Percentiles rank a stretch among this genome's conserved stretches.
Evolutionary conservation across 179 eudicot genomes (phyloP).

Genomic region (Silene coronaria): DNA sequence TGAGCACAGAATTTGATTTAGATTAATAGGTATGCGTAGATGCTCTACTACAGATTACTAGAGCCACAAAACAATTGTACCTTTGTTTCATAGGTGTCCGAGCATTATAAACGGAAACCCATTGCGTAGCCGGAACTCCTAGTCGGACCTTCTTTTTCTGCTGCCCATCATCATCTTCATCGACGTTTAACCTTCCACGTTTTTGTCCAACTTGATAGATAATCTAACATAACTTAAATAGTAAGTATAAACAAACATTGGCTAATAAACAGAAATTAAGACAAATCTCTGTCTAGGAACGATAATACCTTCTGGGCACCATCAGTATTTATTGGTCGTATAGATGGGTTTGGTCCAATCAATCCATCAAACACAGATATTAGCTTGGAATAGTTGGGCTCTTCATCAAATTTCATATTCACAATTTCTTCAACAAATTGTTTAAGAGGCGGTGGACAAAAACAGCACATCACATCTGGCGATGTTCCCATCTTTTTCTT

Average conservation of each 20-base stretch:
- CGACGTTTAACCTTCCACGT: conserved; percentile 57
- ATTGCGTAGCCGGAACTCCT: conserved; percentile 83
- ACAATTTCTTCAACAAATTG: conserved; percentile 69
- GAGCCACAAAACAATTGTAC: conserved; percentile 25
- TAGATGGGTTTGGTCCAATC: conserved; percentile 68
- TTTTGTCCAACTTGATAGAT: conserved; percentile 80
- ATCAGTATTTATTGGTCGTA: conserved; percentile 78
- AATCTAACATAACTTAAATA: conserved; percentile 27
- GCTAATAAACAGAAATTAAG: neutral
- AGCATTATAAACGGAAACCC: conserved; percentile 84
- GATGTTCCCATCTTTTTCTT: conserved; percentile 91
- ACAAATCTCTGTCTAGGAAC: neutral
- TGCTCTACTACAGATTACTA: neutral
- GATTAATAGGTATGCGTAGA: neutral
- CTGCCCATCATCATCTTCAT: conserved; percentile 68
- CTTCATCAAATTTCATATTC: conserved; percentile 90
- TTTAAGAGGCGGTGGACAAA: conserved; percentile 66
- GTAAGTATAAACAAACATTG: neutral
- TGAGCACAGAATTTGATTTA: neutral
- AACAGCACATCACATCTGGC: conserved; percentile 69
- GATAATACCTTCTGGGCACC: conserved; percentile 79
- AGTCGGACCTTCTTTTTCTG: conserved; percentile 69
- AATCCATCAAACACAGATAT: conserved; percentile 73
- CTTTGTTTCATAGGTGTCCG: conserved; percentile 87
- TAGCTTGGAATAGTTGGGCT: conserved; percentile 79